Conservation (phyloP, 2,329 filamentous ascomycete genomes). For the Claviceps cyperi region DNA sequence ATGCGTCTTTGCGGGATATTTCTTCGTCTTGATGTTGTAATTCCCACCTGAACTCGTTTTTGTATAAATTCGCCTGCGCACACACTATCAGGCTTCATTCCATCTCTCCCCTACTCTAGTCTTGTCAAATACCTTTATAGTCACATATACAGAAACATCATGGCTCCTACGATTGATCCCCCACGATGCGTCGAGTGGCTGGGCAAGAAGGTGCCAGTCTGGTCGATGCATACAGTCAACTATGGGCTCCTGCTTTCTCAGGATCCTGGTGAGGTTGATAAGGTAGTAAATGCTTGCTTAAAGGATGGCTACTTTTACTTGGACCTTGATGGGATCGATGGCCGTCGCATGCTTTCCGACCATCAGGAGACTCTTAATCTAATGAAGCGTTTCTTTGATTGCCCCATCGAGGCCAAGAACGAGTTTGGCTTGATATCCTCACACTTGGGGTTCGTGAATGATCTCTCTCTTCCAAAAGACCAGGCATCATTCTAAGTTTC, state of each 20-base stretch:
- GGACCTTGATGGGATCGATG: conserved; percentile 36
- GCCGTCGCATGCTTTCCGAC: conserved; percentile 36
- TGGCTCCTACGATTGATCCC: conserved; percentile 24
- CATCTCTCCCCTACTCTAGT: no score
- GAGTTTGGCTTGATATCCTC: conserved; percentile 39
- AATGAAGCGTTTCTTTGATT: conserved; percentile 41
- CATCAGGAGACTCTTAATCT: conserved; percentile 36
- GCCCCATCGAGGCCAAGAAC: conserved; percentile 39
- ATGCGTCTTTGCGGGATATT: not conserved
- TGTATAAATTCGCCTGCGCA: no score
- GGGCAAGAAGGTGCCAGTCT: conserved; percentile 34
- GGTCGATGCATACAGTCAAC: conserved; percentile 36
- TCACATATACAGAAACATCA: conserved; percentile 9
- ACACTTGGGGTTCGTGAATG: conserved; percentile 31
- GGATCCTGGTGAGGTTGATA: conserved; percentile 38
- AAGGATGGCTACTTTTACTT: conserved; percentile 42
- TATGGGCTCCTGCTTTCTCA: conserved; percentile 37
- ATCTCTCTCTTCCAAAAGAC: not conserved
- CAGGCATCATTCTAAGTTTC: not conserved
- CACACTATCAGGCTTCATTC: no score
- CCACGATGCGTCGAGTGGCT: conserved; percentile 34
- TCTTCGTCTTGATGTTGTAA: not conserved
- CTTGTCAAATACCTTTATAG: not conserved
- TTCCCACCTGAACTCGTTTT: no score
- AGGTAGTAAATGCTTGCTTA: conserved; percentile 32